phyloP scores from a whole-genome alignment of 2,329 filamentous ascomycete species.

The Colletotrichum horii region DNA sequence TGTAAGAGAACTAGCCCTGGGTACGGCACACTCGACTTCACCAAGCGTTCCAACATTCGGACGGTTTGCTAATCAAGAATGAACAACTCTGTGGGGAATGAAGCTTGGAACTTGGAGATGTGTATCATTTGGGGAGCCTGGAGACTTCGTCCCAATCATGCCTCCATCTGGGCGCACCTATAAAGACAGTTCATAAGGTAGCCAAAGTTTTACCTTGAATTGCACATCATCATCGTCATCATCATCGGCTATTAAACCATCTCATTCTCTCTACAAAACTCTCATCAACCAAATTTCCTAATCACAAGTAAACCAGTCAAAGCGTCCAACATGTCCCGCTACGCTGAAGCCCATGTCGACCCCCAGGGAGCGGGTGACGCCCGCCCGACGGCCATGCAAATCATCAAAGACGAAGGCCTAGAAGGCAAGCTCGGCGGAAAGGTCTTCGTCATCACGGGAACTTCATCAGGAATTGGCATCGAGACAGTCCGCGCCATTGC shows the following conservation, averaged over 20 bases:
- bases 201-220: neutral
- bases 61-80: neutral
- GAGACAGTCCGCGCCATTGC: slow-evolving; percentile 42
- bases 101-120: neutral
- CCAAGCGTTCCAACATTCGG: neutral
- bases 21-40: neutral
- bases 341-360: slow-evolving; percentile 22
- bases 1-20: neutral
- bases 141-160: neutral
- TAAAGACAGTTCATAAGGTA: neutral
- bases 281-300: neutral
- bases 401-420: slow-evolving; percentile 34
- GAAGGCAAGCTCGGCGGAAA: slow-evolving; percentile 33
- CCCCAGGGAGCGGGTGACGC: slow-evolving; percentile 32
- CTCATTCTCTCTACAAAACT: neutral
- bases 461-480: slow-evolving; percentile 40
- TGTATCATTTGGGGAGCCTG: neutral
- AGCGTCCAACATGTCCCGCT: slow-evolving; percentile 8
- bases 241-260: neutral
- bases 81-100: neutral
- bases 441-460: slow-evolving; percentile 41
- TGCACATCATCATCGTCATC: neutral
- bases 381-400: slow-evolving; percentile 36
- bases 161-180: neutral
- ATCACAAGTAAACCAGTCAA: neutral